Percentiles rank a stretch among this genome's conserved stretches.
These are phyloP conservation scores for Galerina marginata DNA, from an alignment of 768 basidiomycete genomes.

Conservation along the genomic window DNA sequence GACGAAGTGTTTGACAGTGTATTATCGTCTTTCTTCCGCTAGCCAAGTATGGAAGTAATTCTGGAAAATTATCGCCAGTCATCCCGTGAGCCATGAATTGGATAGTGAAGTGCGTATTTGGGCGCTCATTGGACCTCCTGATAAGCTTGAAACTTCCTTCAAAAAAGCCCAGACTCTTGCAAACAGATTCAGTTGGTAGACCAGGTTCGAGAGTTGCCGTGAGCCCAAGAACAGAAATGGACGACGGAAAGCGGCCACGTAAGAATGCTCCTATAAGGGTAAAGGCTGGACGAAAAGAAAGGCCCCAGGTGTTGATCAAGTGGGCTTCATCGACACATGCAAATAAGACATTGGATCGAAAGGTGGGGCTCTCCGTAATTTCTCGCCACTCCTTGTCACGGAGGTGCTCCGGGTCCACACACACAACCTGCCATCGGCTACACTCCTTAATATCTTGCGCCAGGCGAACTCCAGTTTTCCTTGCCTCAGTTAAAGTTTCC, in stretches of 20 bases:
- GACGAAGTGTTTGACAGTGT: conserved; percentile 7
- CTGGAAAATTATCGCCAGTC: conserved; percentile 4
- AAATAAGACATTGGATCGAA: conserved; percentile 16
- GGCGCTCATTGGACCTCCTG: conserved; percentile 5
- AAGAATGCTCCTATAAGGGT: conserved; percentile 1
- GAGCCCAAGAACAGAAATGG: conserved; percentile 11
- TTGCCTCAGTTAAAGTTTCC: conserved; percentile 11
- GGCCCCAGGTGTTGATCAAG: conserved; percentile 21
- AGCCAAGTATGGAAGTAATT: conserved; percentile 15
- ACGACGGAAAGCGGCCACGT: conserved; percentile 10
- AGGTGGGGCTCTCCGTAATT: conserved; percentile 8
- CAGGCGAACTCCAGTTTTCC: conserved; percentile 13
- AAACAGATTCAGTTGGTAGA: conserved; percentile 7
- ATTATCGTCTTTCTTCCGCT: conserved; percentile 9
- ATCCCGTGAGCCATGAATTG: conserved; percentile 3
- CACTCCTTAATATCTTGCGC: conserved; percentile 4
- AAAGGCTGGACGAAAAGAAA: conserved; percentile 14
- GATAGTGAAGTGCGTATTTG: conserved; percentile 2
- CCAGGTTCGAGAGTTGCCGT: conserved; percentile 15
- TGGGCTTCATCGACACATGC: conserved; percentile 17
- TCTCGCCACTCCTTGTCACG: conserved; percentile 16
- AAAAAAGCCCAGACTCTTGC: conserved; percentile 10
- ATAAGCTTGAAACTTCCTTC: conserved; percentile 7
- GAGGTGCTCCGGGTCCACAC: conserved; percentile 27
- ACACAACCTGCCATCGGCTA: conserved; percentile 17